A percentile compares a stretch with the other conserved stretches of the same genome.
Evolutionary conservation across 495 filamentous ascomycete species (phyloP).

Genomic region (Coniosporium apollinis): DNA sequence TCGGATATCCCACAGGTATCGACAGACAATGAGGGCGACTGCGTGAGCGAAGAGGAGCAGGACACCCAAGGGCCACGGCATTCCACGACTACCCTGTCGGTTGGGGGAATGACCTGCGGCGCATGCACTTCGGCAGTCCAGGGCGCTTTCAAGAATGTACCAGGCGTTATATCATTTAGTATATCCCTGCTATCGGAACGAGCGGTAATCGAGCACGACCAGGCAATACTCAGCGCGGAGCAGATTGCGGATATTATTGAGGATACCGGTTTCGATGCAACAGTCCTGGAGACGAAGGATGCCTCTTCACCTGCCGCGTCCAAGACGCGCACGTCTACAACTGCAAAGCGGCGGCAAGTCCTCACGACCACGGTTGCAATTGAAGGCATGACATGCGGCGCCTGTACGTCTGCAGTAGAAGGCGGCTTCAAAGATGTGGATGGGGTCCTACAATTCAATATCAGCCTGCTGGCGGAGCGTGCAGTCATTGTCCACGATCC

Average conservation of each 20-base stretch:
- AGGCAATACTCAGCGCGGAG: conserved; percentile 35
- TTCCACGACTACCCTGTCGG: conserved; percentile 64
- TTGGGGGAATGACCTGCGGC: conserved; percentile 97
- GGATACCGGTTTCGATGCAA: conserved; percentile 28
- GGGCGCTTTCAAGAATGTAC: conserved; percentile 46
- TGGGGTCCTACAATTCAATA: conserved; percentile 75
- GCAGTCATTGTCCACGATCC: conserved; percentile 80
- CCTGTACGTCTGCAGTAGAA: conserved; percentile 84
- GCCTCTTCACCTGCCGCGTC: conserved; percentile 2
- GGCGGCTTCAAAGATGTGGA: conserved; percentile 47
- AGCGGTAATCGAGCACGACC: conserved; percentile 33
- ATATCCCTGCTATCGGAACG: conserved; percentile 41
- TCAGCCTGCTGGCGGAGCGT: conserved; percentile 81
- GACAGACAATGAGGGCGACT: conserved; percentile 11
- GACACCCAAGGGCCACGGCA: conserved; percentile 12
- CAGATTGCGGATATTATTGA: conserved; percentile 52
- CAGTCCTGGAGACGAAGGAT: conserved; percentile 21
- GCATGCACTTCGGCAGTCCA: conserved; percentile 88
- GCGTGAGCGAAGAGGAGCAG: conserved; percentile 19
- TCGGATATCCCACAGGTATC: conserved; percentile 44
- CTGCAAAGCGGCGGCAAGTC: conserved; percentile 14
- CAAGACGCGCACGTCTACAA: neutral
- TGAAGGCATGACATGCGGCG: conserved; percentile 93
- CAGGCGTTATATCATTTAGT: conserved; percentile 24
- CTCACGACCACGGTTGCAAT: conserved; percentile 68